These are phyloP conservation scores for Penicillium antarcticum DNA, from an alignment of 495 filamentous ascomycete genomes.

Conservation along the genomic window DNA sequence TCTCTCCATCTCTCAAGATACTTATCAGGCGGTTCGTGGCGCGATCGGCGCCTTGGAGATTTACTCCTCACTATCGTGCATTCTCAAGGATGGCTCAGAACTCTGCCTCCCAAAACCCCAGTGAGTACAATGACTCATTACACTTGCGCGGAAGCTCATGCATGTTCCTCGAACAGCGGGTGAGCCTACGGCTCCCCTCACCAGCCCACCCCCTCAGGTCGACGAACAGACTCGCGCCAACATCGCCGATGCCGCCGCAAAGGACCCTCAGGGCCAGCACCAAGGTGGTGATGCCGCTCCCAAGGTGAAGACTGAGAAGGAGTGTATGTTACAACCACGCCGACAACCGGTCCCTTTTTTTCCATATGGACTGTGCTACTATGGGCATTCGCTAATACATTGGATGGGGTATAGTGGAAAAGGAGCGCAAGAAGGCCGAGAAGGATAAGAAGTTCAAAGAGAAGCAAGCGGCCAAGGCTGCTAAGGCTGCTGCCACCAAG, in stretches of 20 bases:
- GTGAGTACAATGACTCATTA: constrained; percentile 37
- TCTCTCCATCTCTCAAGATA: constrained; percentile 39
- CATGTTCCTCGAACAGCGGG: constrained; percentile 35
- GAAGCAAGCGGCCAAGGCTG: constrained; percentile 54
- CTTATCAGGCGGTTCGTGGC: constrained; percentile 48
- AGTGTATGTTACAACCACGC: constrained; percentile 37
- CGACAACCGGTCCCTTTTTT: not conserved
- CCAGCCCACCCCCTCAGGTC: constrained; percentile 43
- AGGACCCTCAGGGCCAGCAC: constrained; percentile 34
- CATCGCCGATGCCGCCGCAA: constrained; percentile 38
- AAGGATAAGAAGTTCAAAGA: constrained; percentile 58
- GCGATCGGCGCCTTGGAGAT: constrained; percentile 49
- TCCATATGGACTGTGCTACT: not conserved
- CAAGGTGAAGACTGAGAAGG: constrained; percentile 61
- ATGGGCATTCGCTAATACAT: constrained; percentile 15
- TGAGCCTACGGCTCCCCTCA: constrained; percentile 49
- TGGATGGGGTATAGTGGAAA: constrained; percentile 39
- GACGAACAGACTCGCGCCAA: constrained; percentile 47
- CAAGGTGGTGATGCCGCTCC: constrained; percentile 37
- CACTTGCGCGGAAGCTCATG: constrained; percentile 5
- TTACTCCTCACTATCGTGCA: constrained; percentile 41
- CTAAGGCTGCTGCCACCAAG: constrained; percentile 40
- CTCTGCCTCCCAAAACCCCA: constrained; percentile 53
- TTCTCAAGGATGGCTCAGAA: constrained; percentile 58
- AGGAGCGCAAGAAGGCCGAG: constrained; percentile 57